Evolutionary conservation across 495 filamentous ascomycete species (phyloP).

Genomic region (Tuber indicum): DNA sequence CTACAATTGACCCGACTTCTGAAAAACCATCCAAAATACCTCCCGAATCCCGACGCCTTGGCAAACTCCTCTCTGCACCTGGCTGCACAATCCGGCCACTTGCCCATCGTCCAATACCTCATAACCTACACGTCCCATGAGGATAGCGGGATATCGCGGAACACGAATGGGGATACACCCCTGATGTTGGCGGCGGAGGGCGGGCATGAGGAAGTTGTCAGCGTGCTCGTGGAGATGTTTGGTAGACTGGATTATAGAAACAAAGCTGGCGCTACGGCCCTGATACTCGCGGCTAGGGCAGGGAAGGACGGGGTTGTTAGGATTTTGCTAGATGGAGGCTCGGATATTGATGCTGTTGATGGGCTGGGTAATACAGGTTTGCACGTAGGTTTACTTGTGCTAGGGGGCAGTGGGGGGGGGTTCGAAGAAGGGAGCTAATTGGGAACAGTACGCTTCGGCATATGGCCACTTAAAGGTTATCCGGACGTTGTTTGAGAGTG

Average conservation of each 20-base stretch:
- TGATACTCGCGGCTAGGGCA: constrained; percentile 55
- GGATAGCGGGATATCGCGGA: constrained; percentile 55
- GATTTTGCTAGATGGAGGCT: constrained; percentile 31
- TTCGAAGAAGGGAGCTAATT: background rate
- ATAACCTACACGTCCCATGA: constrained; percentile 54
- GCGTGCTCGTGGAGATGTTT: constrained; percentile 43
- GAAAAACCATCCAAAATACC: constrained; percentile 56
- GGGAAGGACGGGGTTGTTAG: constrained; percentile 57
- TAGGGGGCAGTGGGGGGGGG: background rate
- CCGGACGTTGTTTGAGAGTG: constrained; percentile 61
- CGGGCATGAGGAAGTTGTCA: constrained; percentile 57
- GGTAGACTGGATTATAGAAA: constrained; percentile 31
- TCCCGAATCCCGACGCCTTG: constrained; percentile 49
- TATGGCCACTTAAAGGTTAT: constrained; percentile 67
- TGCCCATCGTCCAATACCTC: constrained; percentile 54
- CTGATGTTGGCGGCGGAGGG: constrained; percentile 56
- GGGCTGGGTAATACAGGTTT: constrained; percentile 67
- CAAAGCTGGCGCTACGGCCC: constrained; percentile 53
- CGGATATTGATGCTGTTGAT: constrained; percentile 48
- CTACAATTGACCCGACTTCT: constrained; percentile 43
- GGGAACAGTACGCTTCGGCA: constrained; percentile 52
- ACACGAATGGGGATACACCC: constrained; percentile 66
- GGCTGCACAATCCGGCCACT: constrained; percentile 60
- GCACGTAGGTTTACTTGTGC: constrained; percentile 50
- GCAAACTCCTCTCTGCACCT: constrained; percentile 74